phyloP scores from a whole-genome alignment of 106 monocot species.

The Gastrodia elata region DNA sequence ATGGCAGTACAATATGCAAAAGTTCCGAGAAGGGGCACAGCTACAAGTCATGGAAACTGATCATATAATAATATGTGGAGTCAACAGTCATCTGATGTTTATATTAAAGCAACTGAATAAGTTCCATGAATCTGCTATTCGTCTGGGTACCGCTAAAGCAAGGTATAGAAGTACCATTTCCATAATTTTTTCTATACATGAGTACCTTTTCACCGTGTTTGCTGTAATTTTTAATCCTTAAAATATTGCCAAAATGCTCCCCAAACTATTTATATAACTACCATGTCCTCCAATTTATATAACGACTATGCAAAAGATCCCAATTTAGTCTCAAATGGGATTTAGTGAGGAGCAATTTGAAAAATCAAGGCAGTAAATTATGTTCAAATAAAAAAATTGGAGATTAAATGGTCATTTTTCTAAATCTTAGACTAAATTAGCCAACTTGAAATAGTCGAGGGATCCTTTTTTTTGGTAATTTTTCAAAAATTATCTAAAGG shows the following conservation, averaged over 20 bases:
- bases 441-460: no score
- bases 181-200: neutral
- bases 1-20: slow-evolving; percentile 84
- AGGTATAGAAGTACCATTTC: slow-evolving; percentile 30
- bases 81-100: slow-evolving; percentile 81
- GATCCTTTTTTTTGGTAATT: no score
- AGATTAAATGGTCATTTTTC: no score
- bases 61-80: slow-evolving; percentile 95
- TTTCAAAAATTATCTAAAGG: no score
- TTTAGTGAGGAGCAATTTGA: no score
- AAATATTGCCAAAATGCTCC: neutral
- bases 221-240: neutral
- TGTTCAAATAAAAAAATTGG: no score
- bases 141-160: slow-evolving; percentile 78
- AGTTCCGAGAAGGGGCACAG: slow-evolving; percentile 93
- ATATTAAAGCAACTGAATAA: slow-evolving; percentile 91
- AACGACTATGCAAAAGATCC: no score
- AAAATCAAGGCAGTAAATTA: no score
- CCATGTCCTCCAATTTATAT: no score
- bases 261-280: neutral
- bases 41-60: slow-evolving; percentile 85
- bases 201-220: neutral
- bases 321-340: no score
- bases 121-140: slow-evolving; percentile 85
- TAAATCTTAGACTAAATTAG: no score